These are phyloP conservation scores for Neonothopanus nambi DNA, from an alignment of 1,284 basidiomycete species.

Conservation along the genomic window DNA sequence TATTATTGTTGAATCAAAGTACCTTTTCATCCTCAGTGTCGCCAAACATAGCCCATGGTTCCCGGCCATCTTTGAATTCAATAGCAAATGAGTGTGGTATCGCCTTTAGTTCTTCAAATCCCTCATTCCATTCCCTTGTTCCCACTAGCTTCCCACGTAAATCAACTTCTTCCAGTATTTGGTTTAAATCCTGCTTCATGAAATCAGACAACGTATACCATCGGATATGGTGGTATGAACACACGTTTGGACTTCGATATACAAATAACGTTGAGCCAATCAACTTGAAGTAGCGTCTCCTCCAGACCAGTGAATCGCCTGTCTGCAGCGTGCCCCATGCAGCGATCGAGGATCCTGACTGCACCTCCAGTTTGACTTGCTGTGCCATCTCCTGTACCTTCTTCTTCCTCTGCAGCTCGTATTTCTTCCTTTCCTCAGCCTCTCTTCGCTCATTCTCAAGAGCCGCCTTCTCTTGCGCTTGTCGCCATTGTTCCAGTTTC, in stretches of 20 bases:
- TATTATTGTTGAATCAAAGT: constrained; percentile 8
- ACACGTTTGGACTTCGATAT: constrained; percentile 57
- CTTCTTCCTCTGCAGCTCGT: constrained; percentile 45
- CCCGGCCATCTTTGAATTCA: constrained; percentile 52
- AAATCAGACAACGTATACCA: constrained; percentile 8
- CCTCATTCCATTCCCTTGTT: constrained; percentile 68
- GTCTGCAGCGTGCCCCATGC: constrained; percentile 73
- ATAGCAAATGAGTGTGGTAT: constrained; percentile 72
- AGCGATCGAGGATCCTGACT: constrained; percentile 39
- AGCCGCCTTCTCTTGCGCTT: constrained; percentile 47
- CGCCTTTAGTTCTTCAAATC: constrained; percentile 70
- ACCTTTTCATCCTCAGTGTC: constrained; percentile 74
- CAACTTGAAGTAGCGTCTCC: constrained; percentile 65
- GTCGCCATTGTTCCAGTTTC: constrained; percentile 56
- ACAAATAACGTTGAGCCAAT: constrained; percentile 49
- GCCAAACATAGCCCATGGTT: constrained; percentile 61
- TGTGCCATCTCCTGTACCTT: constrained; percentile 46
- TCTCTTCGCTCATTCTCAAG: constrained; percentile 47
- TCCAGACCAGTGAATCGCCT: constrained; percentile 59
- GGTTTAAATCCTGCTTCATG: constrained; percentile 44
- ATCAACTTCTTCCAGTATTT: constrained; percentile 48
- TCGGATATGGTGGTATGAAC: neutral
- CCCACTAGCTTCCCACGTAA: constrained; percentile 47
- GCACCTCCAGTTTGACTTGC: constrained; percentile 39
- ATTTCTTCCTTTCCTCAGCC: constrained; percentile 43